Evolutionary conservation across 2,329 filamentous ascomycete genomes (phyloP).

Genomic region (Clonostachys chloroleuca): DNA sequence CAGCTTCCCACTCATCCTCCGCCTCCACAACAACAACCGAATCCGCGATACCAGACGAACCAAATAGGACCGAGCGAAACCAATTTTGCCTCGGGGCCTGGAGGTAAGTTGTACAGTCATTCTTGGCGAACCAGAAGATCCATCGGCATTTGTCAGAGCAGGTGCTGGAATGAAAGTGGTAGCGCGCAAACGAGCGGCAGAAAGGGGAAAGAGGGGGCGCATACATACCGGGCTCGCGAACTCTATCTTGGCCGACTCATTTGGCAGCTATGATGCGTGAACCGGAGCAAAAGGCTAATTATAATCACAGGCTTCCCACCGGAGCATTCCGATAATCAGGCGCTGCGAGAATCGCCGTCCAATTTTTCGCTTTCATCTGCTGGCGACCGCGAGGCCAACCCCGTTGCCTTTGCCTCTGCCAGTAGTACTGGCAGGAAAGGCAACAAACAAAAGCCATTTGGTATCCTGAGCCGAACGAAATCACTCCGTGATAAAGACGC

Average conservation of each 20-base stretch:
- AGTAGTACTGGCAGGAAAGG: constrained; percentile 30
- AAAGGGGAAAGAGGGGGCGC: no score
- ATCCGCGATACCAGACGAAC: no score
- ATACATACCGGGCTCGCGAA: neutral
- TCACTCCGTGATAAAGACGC: constrained; percentile 48
- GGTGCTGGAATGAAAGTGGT: no score
- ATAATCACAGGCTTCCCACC: no score
- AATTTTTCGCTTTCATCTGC: constrained; percentile 46
- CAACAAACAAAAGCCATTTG: constrained; percentile 51
- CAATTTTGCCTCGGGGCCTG: no score
- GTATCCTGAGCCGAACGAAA: constrained; percentile 43
- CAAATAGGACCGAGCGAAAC: no score
- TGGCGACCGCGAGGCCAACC: constrained; percentile 36
- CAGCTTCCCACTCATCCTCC: constrained; percentile 13
- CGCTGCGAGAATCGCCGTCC: constrained; percentile 31
- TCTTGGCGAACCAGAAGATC: no score
- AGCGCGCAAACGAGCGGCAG: no score
- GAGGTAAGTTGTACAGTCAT: no score
- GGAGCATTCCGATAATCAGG: neutral
- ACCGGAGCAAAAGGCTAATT: no score
- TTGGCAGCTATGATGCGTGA: neutral
- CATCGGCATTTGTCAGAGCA: no score
- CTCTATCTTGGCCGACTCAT: neutral
- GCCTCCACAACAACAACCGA: neutral
- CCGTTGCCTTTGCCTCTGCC: constrained; percentile 9